phyloP scores from a whole-genome alignment of 2,329 filamentous ascomycete species.

The Arthrobotrys iridis region DNA sequence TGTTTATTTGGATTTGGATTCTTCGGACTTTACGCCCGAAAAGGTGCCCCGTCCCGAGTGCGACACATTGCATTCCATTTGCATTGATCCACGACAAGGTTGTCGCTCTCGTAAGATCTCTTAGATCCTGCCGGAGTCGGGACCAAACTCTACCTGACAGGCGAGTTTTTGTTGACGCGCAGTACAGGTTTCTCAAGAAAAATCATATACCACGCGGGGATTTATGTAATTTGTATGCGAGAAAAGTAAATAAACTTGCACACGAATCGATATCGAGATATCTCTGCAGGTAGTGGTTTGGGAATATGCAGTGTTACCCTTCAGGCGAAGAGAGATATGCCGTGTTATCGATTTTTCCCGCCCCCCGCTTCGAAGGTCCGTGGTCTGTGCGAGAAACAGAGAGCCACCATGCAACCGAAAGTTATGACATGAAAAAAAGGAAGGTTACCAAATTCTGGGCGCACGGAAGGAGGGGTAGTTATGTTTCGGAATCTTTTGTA shows the following conservation, averaged over 20 bases:
- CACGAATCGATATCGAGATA: too few species aligned
- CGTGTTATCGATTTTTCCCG: not conserved
- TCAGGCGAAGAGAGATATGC: not conserved
- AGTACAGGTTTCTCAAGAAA: too few species aligned
- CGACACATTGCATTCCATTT: slow-evolving; percentile 8
- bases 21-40: slow-evolving; percentile 2
- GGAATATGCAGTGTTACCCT: slow-evolving; percentile 15
- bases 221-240: too few species aligned
- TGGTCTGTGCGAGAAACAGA: too few species aligned
- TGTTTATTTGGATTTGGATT: slow-evolving; percentile 9
- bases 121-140: too few species aligned
- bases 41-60: not conserved
- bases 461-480: not conserved
- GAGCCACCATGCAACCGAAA: too few species aligned
- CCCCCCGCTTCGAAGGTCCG: slow-evolving; percentile 2
- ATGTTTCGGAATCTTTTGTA: slow-evolving; percentile 3
- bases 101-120: too few species aligned
- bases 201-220: too few species aligned
- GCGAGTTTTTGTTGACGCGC: too few species aligned
- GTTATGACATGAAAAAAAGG: too few species aligned
- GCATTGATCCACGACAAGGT: slow-evolving; percentile 18
- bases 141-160: too few species aligned
- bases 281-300: not conserved
- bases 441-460: too few species aligned
- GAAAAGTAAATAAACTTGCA: slow-evolving; percentile 10